Base-by-base conservation (phyloP, 129 eudicot genomes). In the Erigeron canadensis region DNA sequence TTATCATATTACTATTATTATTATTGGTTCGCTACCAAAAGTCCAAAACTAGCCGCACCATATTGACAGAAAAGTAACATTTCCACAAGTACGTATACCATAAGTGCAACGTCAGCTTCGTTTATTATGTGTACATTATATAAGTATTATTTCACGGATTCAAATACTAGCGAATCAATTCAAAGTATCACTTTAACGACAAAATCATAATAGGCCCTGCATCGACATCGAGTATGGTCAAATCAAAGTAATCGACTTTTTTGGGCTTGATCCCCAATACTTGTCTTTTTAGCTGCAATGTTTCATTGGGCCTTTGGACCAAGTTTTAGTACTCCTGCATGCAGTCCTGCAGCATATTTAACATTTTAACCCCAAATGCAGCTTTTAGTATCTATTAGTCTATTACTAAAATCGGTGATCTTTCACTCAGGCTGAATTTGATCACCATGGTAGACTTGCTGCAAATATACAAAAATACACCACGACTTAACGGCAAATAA, bases 391-490 rank as follows among this genome's bases (percentile, higher is more conserved):
- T 3, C 18, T 67, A 19, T 12, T 10, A 43, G 0, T 54, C 38
- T 7, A 53, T 39, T 6, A 18, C 40, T 38, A 9, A 41, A 22
- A 21, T 57, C 43, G 51, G 56, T n/a, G 34, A 7, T 65, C n/a
- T 38, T 47, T 77, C 65, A 77, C 55, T 77, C 74, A 5, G 71
- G 65, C 41, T 48, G 81, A 40, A 62, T 63, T 47, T 45, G 37
- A 34, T 67, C 80, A 9, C 61, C 80, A 23, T 75, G 58, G 67
- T 61, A 62, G 22, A 61, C 34, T 61, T 61, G 81, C 81, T 77
- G 71, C 55, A 61, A 60, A 51, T 15, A 1, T 5, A 51, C 40
- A 0, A 77, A 59, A 37, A 58, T 10, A 8, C 37, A 65, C 38
- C 7, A 19, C 40, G 7, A 46, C 28, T 34, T 43, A 6, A 9